Percentiles rank a stretch among this genome's conserved stretches.
phyloP scores from a whole-genome alignment of 2,329 filamentous ascomycete species.

The Talaromyces atroroseus region DNA sequence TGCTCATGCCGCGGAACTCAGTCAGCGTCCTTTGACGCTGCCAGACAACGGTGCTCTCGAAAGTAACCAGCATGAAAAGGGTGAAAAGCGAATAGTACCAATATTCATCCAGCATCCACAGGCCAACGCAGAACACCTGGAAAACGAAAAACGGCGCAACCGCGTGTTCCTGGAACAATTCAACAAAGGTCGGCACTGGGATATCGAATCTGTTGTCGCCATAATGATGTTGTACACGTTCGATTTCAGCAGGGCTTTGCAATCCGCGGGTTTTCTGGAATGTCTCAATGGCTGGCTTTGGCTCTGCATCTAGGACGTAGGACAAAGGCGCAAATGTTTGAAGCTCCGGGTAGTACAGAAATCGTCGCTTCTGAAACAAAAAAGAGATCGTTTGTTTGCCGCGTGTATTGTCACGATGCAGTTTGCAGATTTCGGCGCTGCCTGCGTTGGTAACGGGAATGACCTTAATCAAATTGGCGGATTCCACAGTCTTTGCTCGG shows the following conservation, averaged over 20 bases:
- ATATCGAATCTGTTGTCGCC: slow-evolving; percentile 96
- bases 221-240: slow-evolving; percentile 83
- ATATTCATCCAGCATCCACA: slow-evolving; percentile 99
- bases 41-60: slow-evolving; percentile 99
- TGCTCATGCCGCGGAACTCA: slow-evolving; percentile 98
- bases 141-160: slow-evolving; percentile 99
- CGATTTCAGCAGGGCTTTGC: slow-evolving; percentile 65
- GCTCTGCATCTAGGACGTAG: slow-evolving; percentile 79
- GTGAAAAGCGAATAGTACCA: slow-evolving; percentile 99
- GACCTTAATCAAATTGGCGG: slow-evolving; percentile 85
- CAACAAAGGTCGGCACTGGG: slow-evolving; percentile 88
- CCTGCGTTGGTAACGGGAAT: slow-evolving; percentile 87
- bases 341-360: slow-evolving; percentile 69
- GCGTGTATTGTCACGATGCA: slow-evolving; percentile 69
- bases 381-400: slow-evolving; percentile 78
- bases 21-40: slow-evolving; percentile 91
- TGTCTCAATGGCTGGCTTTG: slow-evolving; percentile 68
- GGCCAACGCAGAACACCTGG: slow-evolving; percentile 94
- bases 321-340: slow-evolving; percentile 74
- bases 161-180: slow-evolving; percentile 96
- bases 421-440: slow-evolving; percentile 75
- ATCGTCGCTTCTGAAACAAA: slow-evolving; percentile 95
- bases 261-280: slow-evolving; percentile 81
- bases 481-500: slow-evolving; percentile 61
- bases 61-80: slow-evolving; percentile 94